Base-by-base conservation (phyloP, 306 rosid species). In the Malus sieversii region DNA sequence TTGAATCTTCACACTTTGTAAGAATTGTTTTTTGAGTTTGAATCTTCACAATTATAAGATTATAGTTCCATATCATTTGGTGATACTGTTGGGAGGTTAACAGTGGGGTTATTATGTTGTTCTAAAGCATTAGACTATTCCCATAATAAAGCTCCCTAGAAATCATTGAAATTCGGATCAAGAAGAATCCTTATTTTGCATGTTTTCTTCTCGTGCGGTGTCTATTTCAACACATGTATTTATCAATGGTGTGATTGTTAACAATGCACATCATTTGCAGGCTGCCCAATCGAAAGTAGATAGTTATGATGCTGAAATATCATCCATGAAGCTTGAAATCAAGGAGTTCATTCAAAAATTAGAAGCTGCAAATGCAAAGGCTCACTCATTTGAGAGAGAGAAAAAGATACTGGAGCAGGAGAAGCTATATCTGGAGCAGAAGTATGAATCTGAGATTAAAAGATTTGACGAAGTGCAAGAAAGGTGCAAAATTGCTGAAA, bases 241-340 rank as follows among this genome's bases (percentile, higher is more conserved):
- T 38, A 25, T 51, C 69, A 29, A 71, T 62, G 66, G 42, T 52
- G 64, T 44, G 19, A 35, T 42, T 12, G 42, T 67, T 72, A 63
- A 70, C 73, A 16, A 63, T 38, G 71, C 44, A 33, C 30, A 64
- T 79, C 68, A 48, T 83, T 61, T 82, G 88, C 90, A 91, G 98
- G 91, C 90, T 86, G 97, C 96, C 7, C 87, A 90, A 79, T 91
- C 96, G 16, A 91, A 91, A 86, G 86, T 90, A 40, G 85, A 78
- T 71, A 91, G 92, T 86, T 91, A 84, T 74, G 96, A 93, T 78
- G 75, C 86, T 40, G 93, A 93, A 85, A 74, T 83, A 76, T 82
- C 90, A 29, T 79, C 87, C 53, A 77, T 85, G 80, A 91, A 84
- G 89, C 79, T 78, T 66, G 92, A 91, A 82, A 84, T 89, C 72